Evolutionary conservation across 2,329 filamentous ascomycete species (phyloP), one percentile per base, ranked within the genome.

Genomic region (Arthrobotrys pseudoclavata): DNA sequence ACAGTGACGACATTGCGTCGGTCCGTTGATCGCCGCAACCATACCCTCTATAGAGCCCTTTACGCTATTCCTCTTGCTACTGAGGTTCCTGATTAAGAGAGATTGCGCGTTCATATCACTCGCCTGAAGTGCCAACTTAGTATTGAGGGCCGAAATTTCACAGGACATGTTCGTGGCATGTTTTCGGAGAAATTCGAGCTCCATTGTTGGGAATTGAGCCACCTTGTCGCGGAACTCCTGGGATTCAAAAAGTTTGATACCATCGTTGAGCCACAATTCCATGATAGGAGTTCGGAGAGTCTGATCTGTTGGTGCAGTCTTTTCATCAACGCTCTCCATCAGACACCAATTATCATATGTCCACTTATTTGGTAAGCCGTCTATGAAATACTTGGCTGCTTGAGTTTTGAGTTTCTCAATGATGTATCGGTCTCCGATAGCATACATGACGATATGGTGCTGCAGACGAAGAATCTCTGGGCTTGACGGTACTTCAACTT

Each of bases 371-470:
- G 64, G 48, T 4, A 76, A 13, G 2, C n/a, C 20, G 7, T 18
- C 7, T 50, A 18, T 48, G 48, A 76, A 69, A 1, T 22, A 57
- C n/a, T 62, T 12, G 3, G 55, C 45, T 7, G 71, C 71, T 12
- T 57, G 7, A 1, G 4, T 2, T 48, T 55, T 76, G 5, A 76
- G 52, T 2, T 34, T 40, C 24, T 55, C 47, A 29, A 76, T 76
- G 2, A 76, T n/a, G 26, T 48, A 76, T 29, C 37, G 29, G 45
- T 76, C 71, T 10, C 71, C 71, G 3, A 69, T 20, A 0, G 55
- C 31, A 26, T 76, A 76, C 47, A 76, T 62, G 20, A 13, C 5
- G 26, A 76, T 63, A 45, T 76, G 42, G 13, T 40, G 24, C 13
- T 24, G 29, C 18, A 20, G 47, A 2, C 18, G 37, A 15, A n/a